These are phyloP conservation scores for Brasilioporus rufonigricans DNA, from an alignment of 768 basidiomycete species.

Conservation along the genomic window DNA sequence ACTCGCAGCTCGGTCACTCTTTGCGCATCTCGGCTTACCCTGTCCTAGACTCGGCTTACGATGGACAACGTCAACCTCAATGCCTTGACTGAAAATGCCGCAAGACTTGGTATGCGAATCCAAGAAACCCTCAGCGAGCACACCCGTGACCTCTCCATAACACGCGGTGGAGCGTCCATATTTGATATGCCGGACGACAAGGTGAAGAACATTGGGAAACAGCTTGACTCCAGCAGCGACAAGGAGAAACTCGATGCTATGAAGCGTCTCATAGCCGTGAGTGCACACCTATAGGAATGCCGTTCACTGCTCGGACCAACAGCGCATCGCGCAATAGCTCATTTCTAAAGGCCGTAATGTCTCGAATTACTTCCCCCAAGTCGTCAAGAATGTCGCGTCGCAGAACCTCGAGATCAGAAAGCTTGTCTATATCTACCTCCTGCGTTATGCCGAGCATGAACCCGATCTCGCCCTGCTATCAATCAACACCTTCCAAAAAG, in stretches of 20 bases:
- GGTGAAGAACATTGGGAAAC: constrained; percentile 74
- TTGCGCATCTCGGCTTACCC: not conserved
- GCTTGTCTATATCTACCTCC: constrained; percentile 95
- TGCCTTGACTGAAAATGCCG: constrained; percentile 73
- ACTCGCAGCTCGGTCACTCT: not conserved
- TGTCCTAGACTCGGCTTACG: constrained; percentile 4
- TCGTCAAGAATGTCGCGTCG: constrained; percentile 95
- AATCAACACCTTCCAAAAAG: constrained; percentile 98
- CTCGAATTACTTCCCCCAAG: constrained; percentile 91
- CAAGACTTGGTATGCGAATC: constrained; percentile 76
- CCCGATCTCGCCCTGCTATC: constrained; percentile 94
- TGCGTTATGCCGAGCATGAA: constrained; percentile 89
- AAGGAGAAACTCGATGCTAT: constrained; percentile 92
- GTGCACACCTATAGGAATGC: constrained; percentile 29
- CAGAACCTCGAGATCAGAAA: constrained; percentile 92
- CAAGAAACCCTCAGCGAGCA: constrained; percentile 82
- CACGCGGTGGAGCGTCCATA: constrained; percentile 51
- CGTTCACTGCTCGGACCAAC: not conserved
- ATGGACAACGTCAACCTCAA: constrained; percentile 38
- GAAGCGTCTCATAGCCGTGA: constrained; percentile 90
- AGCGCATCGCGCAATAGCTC: constrained; percentile 47
- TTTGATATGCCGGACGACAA: constrained; percentile 80
- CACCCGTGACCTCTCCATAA: constrained; percentile 66
- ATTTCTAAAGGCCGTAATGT: constrained; percentile 92
- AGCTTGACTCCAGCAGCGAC: constrained; percentile 87